Conservation (phyloP, 371 early-diverging fungal species). For the Rhizomucor pusillus region DNA sequence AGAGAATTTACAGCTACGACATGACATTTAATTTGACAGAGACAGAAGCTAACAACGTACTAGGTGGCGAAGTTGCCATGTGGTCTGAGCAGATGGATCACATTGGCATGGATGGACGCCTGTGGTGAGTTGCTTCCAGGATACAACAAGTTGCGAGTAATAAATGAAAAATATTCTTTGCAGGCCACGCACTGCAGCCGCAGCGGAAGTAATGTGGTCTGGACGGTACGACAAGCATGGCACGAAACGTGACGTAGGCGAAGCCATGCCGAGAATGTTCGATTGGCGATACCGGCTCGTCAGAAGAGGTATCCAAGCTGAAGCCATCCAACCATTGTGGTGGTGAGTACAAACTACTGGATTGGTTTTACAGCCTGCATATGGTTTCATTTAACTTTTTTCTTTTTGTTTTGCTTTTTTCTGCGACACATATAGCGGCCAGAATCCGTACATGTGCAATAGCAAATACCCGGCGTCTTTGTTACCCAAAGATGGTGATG, state of each 20-base stretch:
- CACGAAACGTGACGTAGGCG: constrained; percentile 52
- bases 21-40: constrained; percentile 59
- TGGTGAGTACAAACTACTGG: constrained; percentile 45
- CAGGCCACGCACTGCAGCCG: constrained; percentile 42
- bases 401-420: not conserved
- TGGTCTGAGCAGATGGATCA: constrained; percentile 79
- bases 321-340: constrained; percentile 78
- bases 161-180: not conserved
- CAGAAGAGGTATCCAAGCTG: constrained; percentile 63
- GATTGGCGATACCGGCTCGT: constrained; percentile 75
- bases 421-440: constrained; percentile 15
- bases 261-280: constrained; percentile 67
- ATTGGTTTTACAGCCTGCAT: no score
- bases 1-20: constrained; percentile 74
- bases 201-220: constrained; percentile 76
- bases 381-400: not conserved
- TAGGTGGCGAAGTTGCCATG: constrained; percentile 55
- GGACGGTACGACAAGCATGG: constrained; percentile 60
- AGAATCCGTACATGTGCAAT: constrained; percentile 43
- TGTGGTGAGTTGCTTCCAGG: constrained; percentile 56
- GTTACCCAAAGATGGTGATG: not conserved
- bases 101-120: constrained; percentile 54
- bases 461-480: constrained; percentile 15
- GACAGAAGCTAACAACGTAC: constrained; percentile 42
- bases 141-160: no score